Base-by-base conservation (phyloP, 805 yeast genomes). In the Cyberlindnera bimundalis region DNA sequence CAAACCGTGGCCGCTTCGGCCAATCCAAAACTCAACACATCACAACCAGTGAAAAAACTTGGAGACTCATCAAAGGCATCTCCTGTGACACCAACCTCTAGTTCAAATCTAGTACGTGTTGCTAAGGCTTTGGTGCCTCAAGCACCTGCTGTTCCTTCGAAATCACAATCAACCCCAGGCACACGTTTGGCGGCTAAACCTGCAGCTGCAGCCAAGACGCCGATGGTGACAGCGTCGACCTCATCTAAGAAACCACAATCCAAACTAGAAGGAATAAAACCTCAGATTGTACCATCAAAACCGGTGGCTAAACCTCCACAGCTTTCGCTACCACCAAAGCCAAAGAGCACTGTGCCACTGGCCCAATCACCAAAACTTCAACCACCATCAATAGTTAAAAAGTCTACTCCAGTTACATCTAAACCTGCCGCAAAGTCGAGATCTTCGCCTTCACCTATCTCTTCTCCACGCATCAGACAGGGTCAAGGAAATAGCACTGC, bases 291-390 rank as follows among this genome's bases (percentile, higher is more conserved):
- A 25, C 2, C 17, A n/a, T 15, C 18, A 3, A 32, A 21, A 19
- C 19, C 32, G 23, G 31, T 25, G 24, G 34, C 21, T 16, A 37
- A 33, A 17, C 25, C 45, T 34, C 46, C 40, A 50, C 35, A 34
- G 64, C 50, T 15, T 56, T 12, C 42, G 1, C 30, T 35, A 21
- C 46, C 49, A 28, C 48, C 50, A 24, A 45, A 31, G 11, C 32
- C 43, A 6, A 38, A 35, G 21, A 9, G 33, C 6, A 9, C 29
- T 13, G 15, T 35, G 47, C 38, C 41, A 64, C 53, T 13, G 55
- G 11, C 34, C 1, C 43, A 36, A 16, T 45, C 46, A 21, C 51
- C 53, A 33, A 45, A 38, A 19, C 18, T 37, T 10, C 44, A 35
- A 15, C 37, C 47, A 21, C 48, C 51, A 13, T 23, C 40, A 2